A percentile compares a stretch with the other conserved stretches of the same genome.
Evolutionary conservation across 1,284 basidiomycete species (phyloP).

Genomic region (Sparassis latifolia): DNA sequence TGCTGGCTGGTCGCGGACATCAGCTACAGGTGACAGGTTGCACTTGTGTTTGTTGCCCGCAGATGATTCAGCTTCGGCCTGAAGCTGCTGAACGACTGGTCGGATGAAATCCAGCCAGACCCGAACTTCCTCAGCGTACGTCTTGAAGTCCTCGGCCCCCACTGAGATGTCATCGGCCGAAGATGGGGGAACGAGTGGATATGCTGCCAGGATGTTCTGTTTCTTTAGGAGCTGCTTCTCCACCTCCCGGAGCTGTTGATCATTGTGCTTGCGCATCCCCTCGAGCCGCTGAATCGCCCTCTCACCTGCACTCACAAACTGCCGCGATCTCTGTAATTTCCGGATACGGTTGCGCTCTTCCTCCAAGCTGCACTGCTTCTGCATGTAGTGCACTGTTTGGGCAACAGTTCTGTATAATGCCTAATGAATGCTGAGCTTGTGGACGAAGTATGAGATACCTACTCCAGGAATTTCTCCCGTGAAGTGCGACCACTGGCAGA

Average conservation of each 20-base stretch:
- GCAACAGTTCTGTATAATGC: slow-evolving; percentile 10
- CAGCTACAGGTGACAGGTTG: slow-evolving; percentile 1
- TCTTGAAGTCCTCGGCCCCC: not conserved
- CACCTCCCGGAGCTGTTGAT: not conserved
- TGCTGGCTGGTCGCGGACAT: slow-evolving; percentile 1
- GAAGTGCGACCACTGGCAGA: no score
- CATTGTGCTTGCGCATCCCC: slow-evolving; percentile 4
- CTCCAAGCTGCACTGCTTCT: not conserved
- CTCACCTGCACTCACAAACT: slow-evolving; percentile 6
- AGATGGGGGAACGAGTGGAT: slow-evolving; percentile 2
- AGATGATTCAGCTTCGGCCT: not conserved
- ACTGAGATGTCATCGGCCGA: not conserved
- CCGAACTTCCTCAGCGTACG: slow-evolving; percentile 1
- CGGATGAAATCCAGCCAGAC: slow-evolving; percentile 5
- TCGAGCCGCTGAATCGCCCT: slow-evolving; percentile 6
- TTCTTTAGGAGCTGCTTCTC: slow-evolving; percentile 7
- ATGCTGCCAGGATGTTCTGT: slow-evolving; percentile 3
- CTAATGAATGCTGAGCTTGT: slow-evolving; percentile 11
- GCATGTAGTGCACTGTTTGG: slow-evolving; percentile 6
- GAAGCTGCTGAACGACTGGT: slow-evolving; percentile 1
- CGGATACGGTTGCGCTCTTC: slow-evolving; percentile 5
- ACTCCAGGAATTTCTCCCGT: not conserved
- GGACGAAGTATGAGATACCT: not conserved
- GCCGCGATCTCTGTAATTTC: slow-evolving; percentile 6
- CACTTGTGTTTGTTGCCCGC: slow-evolving; percentile 2